A percentile compares a stretch with the other conserved stretches of the same genome.
phyloP scores from a whole-genome alignment of 805 yeast species.

The Zygotorulaspora danielsina region DNA sequence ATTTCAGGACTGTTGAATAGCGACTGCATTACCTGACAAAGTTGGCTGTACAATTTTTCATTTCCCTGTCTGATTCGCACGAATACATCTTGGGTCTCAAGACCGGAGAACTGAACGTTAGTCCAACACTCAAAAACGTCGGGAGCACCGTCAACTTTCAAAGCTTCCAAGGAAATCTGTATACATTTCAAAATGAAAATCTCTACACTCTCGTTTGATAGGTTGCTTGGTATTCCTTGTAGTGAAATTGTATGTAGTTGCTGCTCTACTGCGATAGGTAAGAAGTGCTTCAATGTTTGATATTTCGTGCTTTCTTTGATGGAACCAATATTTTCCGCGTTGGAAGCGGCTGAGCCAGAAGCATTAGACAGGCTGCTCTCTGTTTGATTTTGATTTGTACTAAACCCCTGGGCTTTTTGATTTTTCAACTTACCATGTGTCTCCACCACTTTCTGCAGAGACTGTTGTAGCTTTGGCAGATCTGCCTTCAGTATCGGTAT shows the following conservation, averaged over 20 bases:
- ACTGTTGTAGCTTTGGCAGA: slow-evolving; percentile 18
- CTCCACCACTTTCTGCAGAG: slow-evolving; percentile 6
- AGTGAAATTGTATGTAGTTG: slow-evolving; percentile 27
- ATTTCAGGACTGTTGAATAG: slow-evolving; percentile 1
- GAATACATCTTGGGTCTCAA: slow-evolving; percentile 20
- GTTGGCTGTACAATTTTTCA: slow-evolving; percentile 3
- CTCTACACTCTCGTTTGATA: slow-evolving; percentile 14
- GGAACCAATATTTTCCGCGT: background rate
- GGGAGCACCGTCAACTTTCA: slow-evolving; percentile 1
- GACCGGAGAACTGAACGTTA: slow-evolving; percentile 11
- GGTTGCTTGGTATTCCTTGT: slow-evolving; percentile 16
- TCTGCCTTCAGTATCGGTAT: slow-evolving; percentile 29
- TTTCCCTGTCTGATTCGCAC: slow-evolving; percentile 14
- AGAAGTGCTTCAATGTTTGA: slow-evolving; percentile 23
- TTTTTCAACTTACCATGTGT: slow-evolving; percentile 1
- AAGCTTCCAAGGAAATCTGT: slow-evolving; percentile 1
- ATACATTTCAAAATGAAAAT: slow-evolving; percentile 10
- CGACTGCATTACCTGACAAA: slow-evolving; percentile 6
- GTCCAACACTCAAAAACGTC: slow-evolving; percentile 17
- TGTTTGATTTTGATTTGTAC: background rate
- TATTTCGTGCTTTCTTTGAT: slow-evolving; percentile 7
- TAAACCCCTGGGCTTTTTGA: background rate
- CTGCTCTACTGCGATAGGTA: slow-evolving; percentile 27
- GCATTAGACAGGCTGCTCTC: background rate
- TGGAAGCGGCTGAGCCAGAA: background rate